These are phyloP conservation scores for Hemerocallis citrina DNA, from an alignment of 106 monocot genomes.

Conservation along the genomic window DNA sequence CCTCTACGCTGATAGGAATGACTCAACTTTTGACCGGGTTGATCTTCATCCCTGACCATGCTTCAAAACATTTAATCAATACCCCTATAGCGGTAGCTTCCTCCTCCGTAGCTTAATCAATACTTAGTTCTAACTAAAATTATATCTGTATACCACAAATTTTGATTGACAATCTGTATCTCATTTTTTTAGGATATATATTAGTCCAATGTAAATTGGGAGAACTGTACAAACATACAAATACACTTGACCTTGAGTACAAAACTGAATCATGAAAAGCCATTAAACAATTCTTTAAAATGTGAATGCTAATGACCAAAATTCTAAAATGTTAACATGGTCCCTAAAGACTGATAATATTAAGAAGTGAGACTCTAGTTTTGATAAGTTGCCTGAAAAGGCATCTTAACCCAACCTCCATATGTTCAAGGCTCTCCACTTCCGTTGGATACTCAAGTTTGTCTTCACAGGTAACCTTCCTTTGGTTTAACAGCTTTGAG, in stretches of 20 bases:
- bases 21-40: too few species aligned
- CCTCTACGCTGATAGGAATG: too few species aligned
- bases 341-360: slow-evolving; percentile 12
- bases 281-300: background rate
- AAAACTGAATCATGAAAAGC: background rate
- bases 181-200: too few species aligned
- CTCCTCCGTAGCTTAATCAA: too few species aligned
- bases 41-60: too few species aligned
- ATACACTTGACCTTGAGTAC: too few species aligned
- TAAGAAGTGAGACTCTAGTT: slow-evolving; percentile 26
- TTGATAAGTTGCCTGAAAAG: slow-evolving; percentile 19
- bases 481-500: slow-evolving; percentile 9
- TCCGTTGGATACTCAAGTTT: background rate
- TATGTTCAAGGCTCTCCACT: slow-evolving; percentile 4
- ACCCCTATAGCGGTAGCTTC: too few species aligned
- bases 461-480: slow-evolving; percentile 5
- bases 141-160: too few species aligned
- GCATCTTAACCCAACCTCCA: slow-evolving; percentile 6
- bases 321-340: background rate
- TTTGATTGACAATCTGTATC: too few species aligned
- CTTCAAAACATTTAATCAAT: too few species aligned
- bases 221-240: background rate
- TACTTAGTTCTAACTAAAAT: too few species aligned
- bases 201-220: too few species aligned
- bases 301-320: background rate